These are phyloP conservation scores for Favolaschia claudopus DNA, from an alignment of 768 basidiomycete genomes.

Conservation along the genomic window DNA sequence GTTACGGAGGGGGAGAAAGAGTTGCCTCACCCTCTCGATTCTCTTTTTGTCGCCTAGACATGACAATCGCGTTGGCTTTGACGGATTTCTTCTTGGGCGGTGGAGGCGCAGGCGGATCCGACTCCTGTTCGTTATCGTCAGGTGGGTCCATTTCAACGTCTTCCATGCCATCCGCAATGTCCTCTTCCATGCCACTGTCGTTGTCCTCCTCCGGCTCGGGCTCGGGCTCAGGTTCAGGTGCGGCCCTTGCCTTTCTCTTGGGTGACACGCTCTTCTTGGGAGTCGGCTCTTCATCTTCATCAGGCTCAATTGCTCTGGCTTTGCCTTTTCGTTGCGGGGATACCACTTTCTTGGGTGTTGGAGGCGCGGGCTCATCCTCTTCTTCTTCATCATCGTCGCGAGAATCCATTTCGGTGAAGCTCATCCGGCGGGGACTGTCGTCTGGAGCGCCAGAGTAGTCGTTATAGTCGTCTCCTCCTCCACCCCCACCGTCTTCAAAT, in stretches of 20 bases:
- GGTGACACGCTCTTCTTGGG: constrained; percentile 28
- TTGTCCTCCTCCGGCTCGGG: constrained; percentile 52
- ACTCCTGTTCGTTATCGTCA: constrained; percentile 37
- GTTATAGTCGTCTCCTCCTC: constrained; percentile 35
- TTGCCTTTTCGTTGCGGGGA: no score
- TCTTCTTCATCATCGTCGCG: constrained; percentile 56
- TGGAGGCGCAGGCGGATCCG: constrained; percentile 36
- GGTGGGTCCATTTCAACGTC: constrained; percentile 37
- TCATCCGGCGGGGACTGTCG: constrained; percentile 43
- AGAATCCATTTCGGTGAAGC: constrained; percentile 57
- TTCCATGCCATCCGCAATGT: constrained; percentile 48
- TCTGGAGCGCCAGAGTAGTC: constrained; percentile 41
- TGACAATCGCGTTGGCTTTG: constrained; percentile 1
- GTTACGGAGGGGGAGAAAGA: not conserved
- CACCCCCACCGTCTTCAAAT: constrained; percentile 32
- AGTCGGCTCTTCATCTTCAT: constrained; percentile 27
- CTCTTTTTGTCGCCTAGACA: constrained; percentile 44
- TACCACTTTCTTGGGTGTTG: constrained; percentile 44
- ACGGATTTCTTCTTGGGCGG: constrained; percentile 43
- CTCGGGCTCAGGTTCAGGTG: no score
- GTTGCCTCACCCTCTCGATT: constrained; percentile 40
- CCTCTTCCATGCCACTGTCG: constrained; percentile 47
- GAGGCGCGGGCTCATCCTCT: constrained; percentile 38
- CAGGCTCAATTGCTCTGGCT: constrained; percentile 50
- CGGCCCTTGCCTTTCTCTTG: constrained; percentile 50